Base-by-base conservation (phyloP, 106 monocot species). In the Dendrobium officinale region DNA sequence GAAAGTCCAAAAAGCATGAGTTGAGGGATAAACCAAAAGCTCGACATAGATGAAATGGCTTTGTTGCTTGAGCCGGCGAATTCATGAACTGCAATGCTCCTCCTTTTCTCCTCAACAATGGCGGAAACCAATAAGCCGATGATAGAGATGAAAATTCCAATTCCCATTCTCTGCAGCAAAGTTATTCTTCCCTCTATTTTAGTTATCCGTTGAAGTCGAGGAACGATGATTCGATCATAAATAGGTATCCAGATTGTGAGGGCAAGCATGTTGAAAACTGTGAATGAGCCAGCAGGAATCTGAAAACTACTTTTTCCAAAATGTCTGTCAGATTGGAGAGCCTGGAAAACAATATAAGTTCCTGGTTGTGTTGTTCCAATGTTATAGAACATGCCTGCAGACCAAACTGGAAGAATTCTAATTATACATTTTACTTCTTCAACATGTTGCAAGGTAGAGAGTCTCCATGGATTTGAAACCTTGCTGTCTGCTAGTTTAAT, bases 381-480 rank as follows among this genome's bases (percentile, higher is more conserved):
- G 75, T 31, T 77, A 88, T 72, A 90, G 17, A 90, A 4, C 11
- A 86, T 67, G 17, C 82, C 84, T 0, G 88, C 42, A 9, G 88
- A 84, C 92, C 92, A 92, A 2, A 92, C 41, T 9, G 92, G 92
- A 0, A 90, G 79, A 29, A 92, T 74, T 20, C 92, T 74, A 1
- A 72, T 2, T 1, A 92, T 3, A 61, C 92, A 92, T 77, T 92
- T 92, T 27, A 92, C 88, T 64, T 88, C 86, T 73, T 92, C 92
- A 9, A 90, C 86, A 33, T 90, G 88, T 19, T 92, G 92, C 3
- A 81, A 2, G 33, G 67, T 81, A 86, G 86, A 88, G 2, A 90
- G 79, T 0, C 76, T 78, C 90, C 90, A 90, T 27, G 87, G 86
- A 42, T 87, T 80, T 9, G 42, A 0, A 4, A 74, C 29, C 6